These are phyloP conservation scores for Tuber umbilicatum DNA, from an alignment of 495 filamentous ascomycete species.

Conservation along the genomic window DNA sequence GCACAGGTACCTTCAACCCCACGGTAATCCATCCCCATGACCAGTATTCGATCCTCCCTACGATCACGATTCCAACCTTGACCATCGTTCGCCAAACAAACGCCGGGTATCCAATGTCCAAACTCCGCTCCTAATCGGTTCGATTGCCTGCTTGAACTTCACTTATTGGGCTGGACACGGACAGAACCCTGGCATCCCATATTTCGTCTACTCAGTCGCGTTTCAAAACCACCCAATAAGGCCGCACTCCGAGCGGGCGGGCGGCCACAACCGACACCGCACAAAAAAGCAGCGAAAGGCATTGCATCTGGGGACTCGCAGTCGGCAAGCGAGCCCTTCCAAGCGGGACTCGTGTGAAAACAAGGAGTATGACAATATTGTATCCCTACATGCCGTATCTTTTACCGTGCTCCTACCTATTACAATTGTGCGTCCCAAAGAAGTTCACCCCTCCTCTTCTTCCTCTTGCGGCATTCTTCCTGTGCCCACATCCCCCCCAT, in stretches of 20 bases:
- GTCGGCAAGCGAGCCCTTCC: not conserved
- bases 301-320: not conserved
- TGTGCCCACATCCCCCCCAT: not conserved
- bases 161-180: not conserved
- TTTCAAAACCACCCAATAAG: not conserved
- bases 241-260: constrained; percentile 2
- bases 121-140: not conserved
- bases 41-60: constrained; percentile 32
- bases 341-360: not conserved
- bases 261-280: constrained; percentile 4
- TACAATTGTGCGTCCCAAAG: not conserved
- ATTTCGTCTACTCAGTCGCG: not conserved
- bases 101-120: not conserved
- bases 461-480: not conserved
- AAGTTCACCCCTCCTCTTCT: not conserved
- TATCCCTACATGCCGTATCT: not conserved
- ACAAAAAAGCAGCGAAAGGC: constrained; percentile 3
- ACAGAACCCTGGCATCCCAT: not conserved
- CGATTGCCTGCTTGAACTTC: not conserved
- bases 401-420: not conserved
- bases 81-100: constrained; percentile 23
- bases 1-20: not conserved
- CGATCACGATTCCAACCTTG: constrained; percentile 37
- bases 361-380: not conserved
- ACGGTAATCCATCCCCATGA: constrained; percentile 25